Percentiles rank a stretch among this genome's conserved stretches.
phyloP scores from a whole-genome alignment of 306 rosid genomes.

The Dryas alaskensis region DNA sequence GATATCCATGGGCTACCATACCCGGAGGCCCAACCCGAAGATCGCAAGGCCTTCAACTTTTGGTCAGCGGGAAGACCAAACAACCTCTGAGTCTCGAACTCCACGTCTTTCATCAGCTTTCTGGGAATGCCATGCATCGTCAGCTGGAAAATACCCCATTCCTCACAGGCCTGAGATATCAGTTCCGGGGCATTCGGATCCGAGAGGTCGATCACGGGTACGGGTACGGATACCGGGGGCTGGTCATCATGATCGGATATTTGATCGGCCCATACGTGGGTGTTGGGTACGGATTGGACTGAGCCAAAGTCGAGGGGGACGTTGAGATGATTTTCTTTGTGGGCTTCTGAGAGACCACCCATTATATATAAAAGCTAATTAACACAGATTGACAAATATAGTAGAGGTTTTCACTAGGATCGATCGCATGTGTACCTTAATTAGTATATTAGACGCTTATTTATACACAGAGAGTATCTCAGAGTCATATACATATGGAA shows the following conservation, averaged over 20 bases:
- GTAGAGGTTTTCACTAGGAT: too few relatives aligned
- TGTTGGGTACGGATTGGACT: slow-evolving; percentile 46
- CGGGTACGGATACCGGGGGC: neutral
- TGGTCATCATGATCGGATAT: neutral
- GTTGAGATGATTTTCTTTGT: slow-evolving; percentile 36
- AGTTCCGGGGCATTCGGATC: slow-evolving; percentile 51
- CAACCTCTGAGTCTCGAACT: slow-evolving; percentile 36
- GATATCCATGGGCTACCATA: slow-evolving; percentile 68
- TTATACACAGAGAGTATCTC: too few relatives aligned
- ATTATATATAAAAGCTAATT: slow-evolving; percentile 10
- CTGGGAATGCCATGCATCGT: slow-evolving; percentile 57
- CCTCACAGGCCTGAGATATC: slow-evolving; percentile 54
- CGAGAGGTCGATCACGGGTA: slow-evolving; percentile 57
- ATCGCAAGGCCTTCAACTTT: slow-evolving; percentile 52
- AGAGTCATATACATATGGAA: too few relatives aligned
- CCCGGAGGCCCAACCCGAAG: slow-evolving; percentile 45
- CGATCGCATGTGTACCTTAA: too few relatives aligned
- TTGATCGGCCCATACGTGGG: slow-evolving; percentile 58
- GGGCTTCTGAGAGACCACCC: slow-evolving; percentile 48
- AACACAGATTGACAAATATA: too few relatives aligned
- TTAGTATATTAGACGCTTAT: too few relatives aligned
- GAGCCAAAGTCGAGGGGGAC: slow-evolving; percentile 64
- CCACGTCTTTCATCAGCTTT: slow-evolving; percentile 38
- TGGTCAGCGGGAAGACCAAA: slow-evolving; percentile 51
- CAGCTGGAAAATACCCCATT: slow-evolving; percentile 67